These are phyloP conservation scores for Coccinonectria pachysandricola DNA, from an alignment of 2,329 filamentous ascomycete species.

Conservation along the genomic window DNA sequence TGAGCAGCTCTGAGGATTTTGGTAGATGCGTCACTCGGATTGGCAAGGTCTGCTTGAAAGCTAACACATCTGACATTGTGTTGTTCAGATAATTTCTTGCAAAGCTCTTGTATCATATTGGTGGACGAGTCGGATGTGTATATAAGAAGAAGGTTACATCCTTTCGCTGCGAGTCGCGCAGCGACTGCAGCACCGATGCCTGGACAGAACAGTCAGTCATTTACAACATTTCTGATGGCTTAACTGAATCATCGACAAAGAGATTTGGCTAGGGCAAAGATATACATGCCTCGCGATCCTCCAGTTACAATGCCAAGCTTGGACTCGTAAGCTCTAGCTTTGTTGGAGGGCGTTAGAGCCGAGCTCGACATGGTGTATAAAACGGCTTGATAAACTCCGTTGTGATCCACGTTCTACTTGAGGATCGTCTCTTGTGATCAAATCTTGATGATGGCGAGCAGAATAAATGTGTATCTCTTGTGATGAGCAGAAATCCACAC, in stretches of 20 bases:
- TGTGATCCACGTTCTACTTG: constrained; percentile 1
- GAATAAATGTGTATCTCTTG: too few relatives aligned
- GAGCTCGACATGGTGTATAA: constrained; percentile 11
- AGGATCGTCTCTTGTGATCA: constrained; percentile 1
- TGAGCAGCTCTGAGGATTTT: constrained; percentile 21
- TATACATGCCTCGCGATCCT: constrained; percentile 25
- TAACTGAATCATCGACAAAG: too few relatives aligned
- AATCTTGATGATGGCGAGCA: neutral
- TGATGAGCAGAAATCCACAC: too few relatives aligned
- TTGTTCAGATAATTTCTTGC: constrained; percentile 32
- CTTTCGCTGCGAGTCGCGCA: constrained; percentile 48
- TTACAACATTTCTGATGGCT: neutral
- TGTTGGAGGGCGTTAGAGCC: constrained; percentile 2
- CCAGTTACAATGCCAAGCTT: constrained; percentile 26
- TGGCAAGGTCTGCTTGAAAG: constrained; percentile 22
- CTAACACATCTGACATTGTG: constrained; percentile 26
- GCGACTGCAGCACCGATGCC: constrained; percentile 52
- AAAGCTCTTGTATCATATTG: constrained; percentile 35
- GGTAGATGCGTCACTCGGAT: constrained; percentile 14
- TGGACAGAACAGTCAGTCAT: constrained; percentile 15
- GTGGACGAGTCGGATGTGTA: constrained; percentile 48
- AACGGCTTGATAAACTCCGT: too few relatives aligned
- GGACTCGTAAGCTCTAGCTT: constrained; percentile 18
- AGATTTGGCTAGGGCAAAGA: too few relatives aligned
- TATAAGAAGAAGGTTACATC: constrained; percentile 47